Evolutionary conservation across 371 early-diverging fungal genomes (phyloP), one percentile per base, ranked within the genome.

Genomic region (Mortierella sp.): DNA sequence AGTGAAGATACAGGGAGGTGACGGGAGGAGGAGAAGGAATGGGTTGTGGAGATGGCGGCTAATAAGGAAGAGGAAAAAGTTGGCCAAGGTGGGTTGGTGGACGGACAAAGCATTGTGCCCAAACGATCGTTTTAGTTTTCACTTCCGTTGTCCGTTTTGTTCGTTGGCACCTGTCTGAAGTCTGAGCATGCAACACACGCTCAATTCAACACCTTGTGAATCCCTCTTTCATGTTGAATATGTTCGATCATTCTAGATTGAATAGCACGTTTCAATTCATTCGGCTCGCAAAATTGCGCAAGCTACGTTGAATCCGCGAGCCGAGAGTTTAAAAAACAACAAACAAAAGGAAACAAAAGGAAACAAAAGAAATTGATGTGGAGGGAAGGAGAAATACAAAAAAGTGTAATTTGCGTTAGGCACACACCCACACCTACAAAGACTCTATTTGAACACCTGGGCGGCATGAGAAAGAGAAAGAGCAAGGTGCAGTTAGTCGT

Each of bases 21-120:
- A 35, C 21, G 35, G 32, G 35, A 49, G 56, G 24, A 14, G 56
- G 74, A 55, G 38, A 32, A 16, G 43, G 7, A 24, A 41, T 68
- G 43, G 24, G 41, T 68, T 68, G 68, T 68, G 68, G 68, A 68
- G 68, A 24, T 41, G 68, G 68, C n/a, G 24, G 68, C 41, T 68
- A 68, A 68, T 68, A 68, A 41, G n/a, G 21, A 16, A 60, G 29
- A 60, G 14, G 21, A 38, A 35, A 65, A 24, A 38, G 32, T 4
- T 4, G 60, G 56, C 18, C 21, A 51, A 51, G 21, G 11, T 16
- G 8, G 56, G 56, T 24, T 24, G 24, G 11, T 10, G 7, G 55
- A 54, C 24, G 11, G 18, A 5, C 35, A 63, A 63, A 68, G 5
- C 41, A 68, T 68, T 21, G 10, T 41, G 43, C 68, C 65, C 0